Evolutionary conservation across 75 land plant genomes (phyloP).

Genomic region (Selaginella moellendorffii): DNA sequence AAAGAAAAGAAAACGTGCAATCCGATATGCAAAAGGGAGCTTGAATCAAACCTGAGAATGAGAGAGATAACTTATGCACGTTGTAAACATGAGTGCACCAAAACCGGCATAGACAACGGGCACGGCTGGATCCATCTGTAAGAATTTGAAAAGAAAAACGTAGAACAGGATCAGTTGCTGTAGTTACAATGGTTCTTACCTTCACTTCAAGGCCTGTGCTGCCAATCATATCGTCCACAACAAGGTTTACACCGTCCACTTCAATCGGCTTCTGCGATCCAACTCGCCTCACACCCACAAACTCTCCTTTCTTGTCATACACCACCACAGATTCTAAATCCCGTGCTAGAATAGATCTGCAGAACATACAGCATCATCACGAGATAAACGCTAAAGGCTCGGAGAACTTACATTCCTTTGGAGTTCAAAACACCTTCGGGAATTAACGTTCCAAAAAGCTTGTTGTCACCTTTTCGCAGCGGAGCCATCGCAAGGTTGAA

Average conservation of each 20-base stretch:
- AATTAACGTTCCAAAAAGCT: slow-evolving; percentile 83
- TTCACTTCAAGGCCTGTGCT: slow-evolving; percentile 86
- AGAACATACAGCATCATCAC: neutral
- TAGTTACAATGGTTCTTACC: no score
- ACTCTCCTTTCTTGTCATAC: slow-evolving; percentile 81
- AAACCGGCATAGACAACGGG: slow-evolving; percentile 97
- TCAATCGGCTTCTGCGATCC: slow-evolving; percentile 72
- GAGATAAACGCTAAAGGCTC: neutral
- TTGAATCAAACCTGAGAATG: slow-evolving; percentile 59
- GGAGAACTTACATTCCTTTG: slow-evolving; percentile 97
- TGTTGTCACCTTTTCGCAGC: slow-evolving; percentile 75
- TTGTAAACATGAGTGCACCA: slow-evolving; percentile 93
- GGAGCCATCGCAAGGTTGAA: slow-evolving; percentile 84
- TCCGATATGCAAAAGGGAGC: no score
- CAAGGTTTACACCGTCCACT: slow-evolving; percentile 56
- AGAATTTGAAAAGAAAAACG: no score
- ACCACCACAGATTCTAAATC: slow-evolving; percentile 83
- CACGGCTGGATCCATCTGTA: slow-evolving; percentile 89
- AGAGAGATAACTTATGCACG: slow-evolving; percentile 74
- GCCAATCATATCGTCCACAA: slow-evolving; percentile 83
- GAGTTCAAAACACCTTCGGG: slow-evolving; percentile 46
- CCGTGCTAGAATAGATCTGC: slow-evolving; percentile 89
- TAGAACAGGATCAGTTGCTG: no score
- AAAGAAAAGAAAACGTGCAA: no score
- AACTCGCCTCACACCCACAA: slow-evolving; percentile 81